A percentile compares a stretch with the other conserved stretches of the same genome.
Evolutionary conservation across 2,329 filamentous ascomycete genomes (phyloP).

Genomic region (Penicillium occitanis): DNA sequence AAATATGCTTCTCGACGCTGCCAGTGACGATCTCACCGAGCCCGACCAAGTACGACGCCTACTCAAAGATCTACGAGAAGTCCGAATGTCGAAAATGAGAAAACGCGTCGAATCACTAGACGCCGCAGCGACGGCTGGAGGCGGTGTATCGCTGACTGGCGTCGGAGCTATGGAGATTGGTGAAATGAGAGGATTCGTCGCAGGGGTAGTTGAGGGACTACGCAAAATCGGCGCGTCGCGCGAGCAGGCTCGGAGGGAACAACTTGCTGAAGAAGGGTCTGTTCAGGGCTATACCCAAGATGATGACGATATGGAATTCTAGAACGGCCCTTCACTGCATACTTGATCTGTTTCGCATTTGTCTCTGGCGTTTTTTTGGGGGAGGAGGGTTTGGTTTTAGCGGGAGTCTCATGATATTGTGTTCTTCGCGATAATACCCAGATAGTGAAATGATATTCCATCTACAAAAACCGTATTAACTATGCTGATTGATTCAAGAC

Average conservation of each 20-base stretch:
- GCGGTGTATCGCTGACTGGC: slow-evolving; percentile 72
- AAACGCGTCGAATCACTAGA: slow-evolving; percentile 71
- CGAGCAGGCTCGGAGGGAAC: slow-evolving; percentile 74
- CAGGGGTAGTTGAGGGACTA: slow-evolving; percentile 82
- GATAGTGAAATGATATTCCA: slow-evolving; percentile 22
- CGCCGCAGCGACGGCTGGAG: slow-evolving; percentile 49
- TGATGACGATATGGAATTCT: slow-evolving; percentile 55
- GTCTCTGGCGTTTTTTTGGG: slow-evolving; percentile 24
- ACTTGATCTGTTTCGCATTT: slow-evolving; percentile 22
- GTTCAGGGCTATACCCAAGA: slow-evolving; percentile 50
- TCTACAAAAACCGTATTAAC: slow-evolving; percentile 6
- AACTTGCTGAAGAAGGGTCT: slow-evolving; percentile 67
- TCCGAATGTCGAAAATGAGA: slow-evolving; percentile 84
- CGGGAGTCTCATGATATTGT: slow-evolving; percentile 10
- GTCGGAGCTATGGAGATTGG: slow-evolving; percentile 92
- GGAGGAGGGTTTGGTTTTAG: slow-evolving; percentile 25
- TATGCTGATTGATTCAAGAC: slow-evolving; percentile 18
- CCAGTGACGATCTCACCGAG: slow-evolving; percentile 75
- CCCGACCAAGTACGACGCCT: slow-evolving; percentile 72
- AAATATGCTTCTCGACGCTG: slow-evolving; percentile 81
- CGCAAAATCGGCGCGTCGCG: slow-evolving; percentile 77
- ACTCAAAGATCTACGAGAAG: slow-evolving; percentile 79
- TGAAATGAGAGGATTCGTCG: slow-evolving; percentile 79
- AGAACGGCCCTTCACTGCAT: slow-evolving; percentile 23
- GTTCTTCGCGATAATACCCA: slow-evolving; percentile 13